phyloP scores from a whole-genome alignment of 2,329 filamentous ascomycete genomes.

The Coccinonectria pachysandricola region DNA sequence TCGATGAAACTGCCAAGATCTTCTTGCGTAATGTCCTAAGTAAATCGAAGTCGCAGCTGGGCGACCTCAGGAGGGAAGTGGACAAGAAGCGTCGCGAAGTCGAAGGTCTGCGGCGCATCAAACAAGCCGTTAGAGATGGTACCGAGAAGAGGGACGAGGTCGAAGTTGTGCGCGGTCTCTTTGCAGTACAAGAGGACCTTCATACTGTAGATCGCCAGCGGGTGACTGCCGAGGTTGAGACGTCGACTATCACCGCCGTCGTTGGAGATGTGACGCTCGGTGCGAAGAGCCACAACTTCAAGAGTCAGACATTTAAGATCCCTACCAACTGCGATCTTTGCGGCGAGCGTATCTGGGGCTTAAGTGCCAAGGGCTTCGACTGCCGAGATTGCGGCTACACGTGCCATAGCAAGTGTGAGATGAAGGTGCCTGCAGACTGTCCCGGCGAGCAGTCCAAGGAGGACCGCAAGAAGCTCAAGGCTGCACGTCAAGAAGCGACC shows the following conservation, averaged over 20 bases:
- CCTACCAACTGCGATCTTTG: conserved; percentile 97
- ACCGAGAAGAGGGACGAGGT: conserved; percentile 85
- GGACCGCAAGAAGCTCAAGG: conserved; percentile 88
- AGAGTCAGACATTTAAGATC: conserved; percentile 97
- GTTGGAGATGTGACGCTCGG: conserved; percentile 90
- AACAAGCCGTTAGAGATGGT: conserved; percentile 69
- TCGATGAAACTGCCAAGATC: conserved; percentile 77
- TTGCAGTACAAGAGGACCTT: conserved; percentile 72
- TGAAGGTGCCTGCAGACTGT: conserved; percentile 95
- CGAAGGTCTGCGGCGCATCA: conserved; percentile 61
- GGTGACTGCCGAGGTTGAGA: conserved; percentile 84
- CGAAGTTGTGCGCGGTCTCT: conserved; percentile 71
- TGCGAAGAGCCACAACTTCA: conserved; percentile 94
- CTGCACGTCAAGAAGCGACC: conserved; percentile 70
- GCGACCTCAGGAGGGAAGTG: conserved; percentile 69
- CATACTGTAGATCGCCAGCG: conserved; percentile 77
- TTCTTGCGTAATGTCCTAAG: conserved; percentile 85
- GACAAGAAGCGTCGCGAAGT: conserved; percentile 83
- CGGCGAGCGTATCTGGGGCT: conserved; percentile 91
- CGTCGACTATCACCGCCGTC: conserved; percentile 78
- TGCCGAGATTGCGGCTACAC: conserved; percentile 96
- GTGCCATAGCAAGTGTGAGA: conserved; percentile 96
- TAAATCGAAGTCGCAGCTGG: conserved; percentile 79
- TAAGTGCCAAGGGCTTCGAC: conserved; percentile 93
- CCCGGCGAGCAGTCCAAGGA: conserved; percentile 91